A percentile compares a stretch with the other conserved stretches of the same genome.
Conservation (phyloP, 306 rosid genomes). For the Quercus variabilis region DNA sequence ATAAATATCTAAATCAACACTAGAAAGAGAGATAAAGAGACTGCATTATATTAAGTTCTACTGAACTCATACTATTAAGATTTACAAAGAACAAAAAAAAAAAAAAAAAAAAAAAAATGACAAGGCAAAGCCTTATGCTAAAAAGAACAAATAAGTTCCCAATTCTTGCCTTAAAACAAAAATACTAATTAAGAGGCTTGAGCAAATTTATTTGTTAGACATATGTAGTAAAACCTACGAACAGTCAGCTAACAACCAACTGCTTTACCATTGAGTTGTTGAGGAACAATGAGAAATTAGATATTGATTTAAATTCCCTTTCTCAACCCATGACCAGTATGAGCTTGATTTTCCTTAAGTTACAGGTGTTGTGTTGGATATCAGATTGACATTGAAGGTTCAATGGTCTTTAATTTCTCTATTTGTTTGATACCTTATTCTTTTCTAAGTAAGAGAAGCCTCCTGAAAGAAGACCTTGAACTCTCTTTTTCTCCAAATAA, state of each 20-base stretch:
- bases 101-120: not conserved
- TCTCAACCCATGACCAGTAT: too few species aligned
- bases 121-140: not conserved
- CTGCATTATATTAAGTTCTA: not conserved
- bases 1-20: constrained; percentile 16
- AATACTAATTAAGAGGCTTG: not conserved
- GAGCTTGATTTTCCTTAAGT: not conserved
- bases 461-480: not conserved
- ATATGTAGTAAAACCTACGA: not conserved
- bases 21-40: constrained; percentile 1
- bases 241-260: too few species aligned
- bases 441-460: too few species aligned
- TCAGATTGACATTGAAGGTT: not conserved
- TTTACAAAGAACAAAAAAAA: not conserved
- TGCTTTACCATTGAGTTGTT: too few species aligned
- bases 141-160: not conserved
- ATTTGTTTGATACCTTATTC: too few species aligned
- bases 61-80: constrained; percentile 1
- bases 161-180: not conserved
- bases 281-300: too few species aligned
- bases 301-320: too few species aligned
- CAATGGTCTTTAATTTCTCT: too few species aligned
- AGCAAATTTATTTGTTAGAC: not conserved
- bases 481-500: not conserved
- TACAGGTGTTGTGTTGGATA: not conserved